Base-by-base conservation (phyloP, 2,329 filamentous ascomycete species). In the Arthrinium puccinioides region DNA sequence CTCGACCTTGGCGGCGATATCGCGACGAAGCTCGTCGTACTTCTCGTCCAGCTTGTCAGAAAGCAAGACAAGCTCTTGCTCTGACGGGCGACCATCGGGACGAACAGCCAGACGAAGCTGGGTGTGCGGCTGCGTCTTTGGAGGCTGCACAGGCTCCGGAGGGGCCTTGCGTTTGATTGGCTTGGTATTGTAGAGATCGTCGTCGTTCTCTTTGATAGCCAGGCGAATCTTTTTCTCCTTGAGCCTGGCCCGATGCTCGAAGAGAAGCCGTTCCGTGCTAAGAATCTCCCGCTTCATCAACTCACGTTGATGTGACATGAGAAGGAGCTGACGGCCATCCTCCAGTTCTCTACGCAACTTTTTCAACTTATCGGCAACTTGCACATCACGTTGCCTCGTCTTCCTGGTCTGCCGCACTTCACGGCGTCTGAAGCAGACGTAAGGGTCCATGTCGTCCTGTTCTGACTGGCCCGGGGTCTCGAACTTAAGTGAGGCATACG, bases 381-480 rank as follows among this genome's bases (percentile, higher is more conserved):
- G 90, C 24, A 87, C 87, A 67, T 98, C 92, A 54, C 92, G 81
- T 49, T 87, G 87, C 55, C 92, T 78, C 25, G 92, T 98, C 67
- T 97, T 98, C 51, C 92, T 84, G 34, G 88, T 90, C 59, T 94
- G 87, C 40, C 92, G 83, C 32, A 94, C 86, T 63, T 98, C 92
- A 46, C 92, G 85, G 50, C 92, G 81, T 57, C 92, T 80, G 76
- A 98, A 98, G 64, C 92, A 98, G 53, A 98, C 89, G 64, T 95
- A 98, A 33, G 92, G 92, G 63, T 98, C 92, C 52, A 86, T 79
- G 57, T 98, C 92, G 60, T 98, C 92, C 43, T 83, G 94, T 47
- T 97, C 90, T 56, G 87, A 84, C 45, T 92, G 87, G 9, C 33
- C 33, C 10, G 33, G 33, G 32, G 82, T 94, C 66, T 98, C 92